Evolutionary conservation across 1,284 basidiomycete species (phyloP), one percentile per base, ranked within the genome.

Genomic region (Mycosarcoma mackinlayi): DNA sequence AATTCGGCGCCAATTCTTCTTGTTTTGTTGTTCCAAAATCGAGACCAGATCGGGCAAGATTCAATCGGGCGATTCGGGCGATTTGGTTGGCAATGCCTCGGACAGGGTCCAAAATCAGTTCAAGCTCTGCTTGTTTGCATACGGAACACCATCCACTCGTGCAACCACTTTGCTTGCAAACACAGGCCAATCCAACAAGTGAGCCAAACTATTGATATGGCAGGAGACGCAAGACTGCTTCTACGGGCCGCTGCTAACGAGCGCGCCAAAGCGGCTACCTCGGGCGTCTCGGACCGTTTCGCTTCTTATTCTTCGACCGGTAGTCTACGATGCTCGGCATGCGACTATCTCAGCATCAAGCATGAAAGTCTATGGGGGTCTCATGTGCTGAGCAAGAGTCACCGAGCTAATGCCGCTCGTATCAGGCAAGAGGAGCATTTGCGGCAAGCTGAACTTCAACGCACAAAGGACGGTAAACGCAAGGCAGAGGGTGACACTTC

Each of bases 341-440:
- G 76, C 65, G 55, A 64, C 56, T 71, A 51, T 27, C 46, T 65
- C 18, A 35, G 63, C 25, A 67, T 78, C 59, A 78, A 75, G 56
- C 76, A 76, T 47, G 76, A 78, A 30, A 68, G 52, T 27, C 65
- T 78, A 5, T 78, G 76, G 76, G 54, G 54, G 25, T 44, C 70
- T 1, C 76, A 78, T 42, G 64, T 62, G 5, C 48, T 60, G 7
- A 74, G 73, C 54, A 72, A 75, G 27, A 71, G 57, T n/a, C 73
- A 75, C 30, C 68, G 73, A 4, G 18, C 33, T 24, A 75, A 71
- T 16, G 61, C 41, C 6, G 44, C 57, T 4, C 52, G 59, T 0
- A 48, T 74, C 37, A 28, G 53, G 7, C 50, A 62, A 13, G 67
- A 74, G 18, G 62, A 50, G 37, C 48, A 44, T 35, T 41, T 59